Evolutionary conservation across 2,329 filamentous ascomycete genomes (phyloP).

Genomic region (Cladosporium oxysporum): DNA sequence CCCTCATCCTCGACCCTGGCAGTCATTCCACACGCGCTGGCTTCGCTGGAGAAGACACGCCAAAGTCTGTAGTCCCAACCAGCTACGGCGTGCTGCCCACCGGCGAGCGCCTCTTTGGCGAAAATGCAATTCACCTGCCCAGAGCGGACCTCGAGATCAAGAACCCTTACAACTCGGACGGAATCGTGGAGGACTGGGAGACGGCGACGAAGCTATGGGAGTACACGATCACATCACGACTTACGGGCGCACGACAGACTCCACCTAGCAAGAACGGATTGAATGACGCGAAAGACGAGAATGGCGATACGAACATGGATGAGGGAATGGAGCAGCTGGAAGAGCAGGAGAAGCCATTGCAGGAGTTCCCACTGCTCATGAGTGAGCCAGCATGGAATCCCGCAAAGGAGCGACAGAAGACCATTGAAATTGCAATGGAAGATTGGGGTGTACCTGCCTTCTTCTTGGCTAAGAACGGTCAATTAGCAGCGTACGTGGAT

Average conservation of each 20-base stretch:
- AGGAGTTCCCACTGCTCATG: constrained; percentile 88
- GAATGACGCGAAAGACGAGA: constrained; percentile 61
- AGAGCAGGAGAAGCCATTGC: constrained; percentile 70
- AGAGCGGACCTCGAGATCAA: constrained; percentile 75
- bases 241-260: constrained; percentile 74
- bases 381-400: constrained; percentile 94
- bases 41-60: constrained; percentile 96
- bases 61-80: constrained; percentile 88
- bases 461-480: constrained; percentile 85
- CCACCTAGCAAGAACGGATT: constrained; percentile 74
- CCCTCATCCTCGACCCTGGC: constrained; percentile 92
- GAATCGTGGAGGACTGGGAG: constrained; percentile 96
- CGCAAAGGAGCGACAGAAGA: constrained; percentile 84
- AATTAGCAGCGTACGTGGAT: constrained; percentile 69
- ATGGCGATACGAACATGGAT: constrained; percentile 53
- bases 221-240: constrained; percentile 81
- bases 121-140: constrained; percentile 82
- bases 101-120: constrained; percentile 72
- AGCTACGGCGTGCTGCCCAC: constrained; percentile 71
- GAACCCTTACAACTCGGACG: constrained; percentile 89
- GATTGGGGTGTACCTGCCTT: constrained; percentile 94
- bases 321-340: constrained; percentile 63
- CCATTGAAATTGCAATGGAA: constrained; percentile 96
- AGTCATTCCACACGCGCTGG: constrained; percentile 89
- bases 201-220: constrained; percentile 88